phyloP scores from a whole-genome alignment of 306 rosid genomes.

The Inga laurina region DNA sequence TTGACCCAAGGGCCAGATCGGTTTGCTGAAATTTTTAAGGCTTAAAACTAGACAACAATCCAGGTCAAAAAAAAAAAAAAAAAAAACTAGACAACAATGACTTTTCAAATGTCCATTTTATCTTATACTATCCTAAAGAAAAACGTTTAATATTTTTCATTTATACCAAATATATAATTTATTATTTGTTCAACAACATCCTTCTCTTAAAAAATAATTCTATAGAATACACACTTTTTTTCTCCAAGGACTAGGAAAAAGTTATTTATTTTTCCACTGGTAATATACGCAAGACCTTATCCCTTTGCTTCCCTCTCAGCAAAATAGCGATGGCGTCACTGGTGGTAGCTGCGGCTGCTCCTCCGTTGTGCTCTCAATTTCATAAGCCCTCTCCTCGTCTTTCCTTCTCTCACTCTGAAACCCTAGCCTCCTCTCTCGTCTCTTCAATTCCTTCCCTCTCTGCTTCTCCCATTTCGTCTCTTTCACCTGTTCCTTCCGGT shows the following conservation, averaged over 20 bases:
- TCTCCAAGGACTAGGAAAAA: neutral
- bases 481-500: conserved; percentile 50
- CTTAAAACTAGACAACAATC: no score
- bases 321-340: conserved; percentile 61
- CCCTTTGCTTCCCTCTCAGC: conserved; percentile 16
- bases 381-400: conserved; percentile 44
- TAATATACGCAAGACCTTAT: conserved; percentile 27
- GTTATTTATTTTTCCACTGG: neutral
- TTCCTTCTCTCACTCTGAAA: conserved; percentile 69
- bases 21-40: no score
- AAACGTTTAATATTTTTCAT: no score
- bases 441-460: conserved; percentile 33
- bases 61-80: no score
- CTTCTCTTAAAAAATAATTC: neutral
- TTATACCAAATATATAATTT: no score
- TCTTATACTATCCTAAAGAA: neutral
- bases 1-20: no score
- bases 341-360: conserved; percentile 51
- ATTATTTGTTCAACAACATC: neutral
- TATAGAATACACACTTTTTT: neutral
- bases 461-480: conserved; percentile 33
- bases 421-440: conserved; percentile 44
- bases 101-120: no score
- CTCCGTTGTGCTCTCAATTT: conserved; percentile 42
- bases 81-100: no score